Evolutionary conservation across 2,329 filamentous ascomycete species (phyloP), one percentile per base, ranked within the genome.

Genomic region (Macroventuria anomochaeta): DNA sequence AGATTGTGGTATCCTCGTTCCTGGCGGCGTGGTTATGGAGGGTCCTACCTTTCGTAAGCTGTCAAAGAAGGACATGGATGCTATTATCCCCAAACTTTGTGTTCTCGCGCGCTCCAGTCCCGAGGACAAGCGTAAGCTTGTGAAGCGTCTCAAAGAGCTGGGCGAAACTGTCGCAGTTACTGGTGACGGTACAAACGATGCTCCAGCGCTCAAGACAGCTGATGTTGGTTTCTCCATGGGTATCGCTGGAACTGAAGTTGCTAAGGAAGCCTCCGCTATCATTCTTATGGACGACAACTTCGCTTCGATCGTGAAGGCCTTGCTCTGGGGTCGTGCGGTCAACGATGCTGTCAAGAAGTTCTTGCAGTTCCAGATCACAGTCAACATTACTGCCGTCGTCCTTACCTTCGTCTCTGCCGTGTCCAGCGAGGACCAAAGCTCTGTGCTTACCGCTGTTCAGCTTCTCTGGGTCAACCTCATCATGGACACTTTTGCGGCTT

Each of bases 381-480:
- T 96, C 77, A 97, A 96, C 80, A 87, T 97, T 61, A 96, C 93
- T 3, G 93, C 93, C 31, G 92, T 96, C 38, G 75, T 89, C 15
- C 81, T 96, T 48, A 95, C 93, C 0, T 96, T 97, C 67, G 87
- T 96, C 54, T 92, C 91, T 11, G 89, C 92, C 26, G 89, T 96
- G 8, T 85, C 88, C 25, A 92, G 83, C 72, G 70, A 72, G 0
- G 76, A 85, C 2, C 88, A 93, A 71, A 73, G 80, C 41, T 91
- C 91, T 40, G 92, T 96, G 21, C 79, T 97, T 50, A 95, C 86
- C 2, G 92, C 92, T 10, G 92, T 96, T 21, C 93, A 97, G 76
- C 84, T 97, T 64, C 86, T 97, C 25, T 97, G 93, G 93, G 91
- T 97, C 67, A 97, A 96, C 69, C 80, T 97, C 65, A 97, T 97